Percentiles rank a stretch among this genome's conserved stretches.
These are phyloP conservation scores for Clavariopsis aquatica DNA, from an alignment of 495 filamentous ascomycete genomes.

Conservation along the genomic window DNA sequence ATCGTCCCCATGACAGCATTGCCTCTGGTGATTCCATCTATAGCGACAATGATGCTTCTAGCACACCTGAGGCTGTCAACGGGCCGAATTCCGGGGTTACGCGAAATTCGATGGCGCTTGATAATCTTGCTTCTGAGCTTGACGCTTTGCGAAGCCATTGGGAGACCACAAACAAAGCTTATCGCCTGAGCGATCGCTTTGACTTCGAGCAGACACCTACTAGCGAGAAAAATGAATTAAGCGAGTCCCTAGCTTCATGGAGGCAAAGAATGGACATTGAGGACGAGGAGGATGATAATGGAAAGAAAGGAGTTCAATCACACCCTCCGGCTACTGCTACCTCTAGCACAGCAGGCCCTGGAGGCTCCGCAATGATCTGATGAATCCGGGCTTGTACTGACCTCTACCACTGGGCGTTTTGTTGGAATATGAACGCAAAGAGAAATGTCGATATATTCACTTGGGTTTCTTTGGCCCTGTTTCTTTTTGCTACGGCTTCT, in stretches of 20 bases:
- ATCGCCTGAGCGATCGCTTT: constrained; percentile 80
- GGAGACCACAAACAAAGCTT: constrained; percentile 94
- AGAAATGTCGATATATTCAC: neutral
- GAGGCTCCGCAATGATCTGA: constrained; percentile 34
- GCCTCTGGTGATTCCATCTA: constrained; percentile 37
- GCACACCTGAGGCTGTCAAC: constrained; percentile 26
- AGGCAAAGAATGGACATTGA: constrained; percentile 39
- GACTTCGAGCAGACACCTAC: constrained; percentile 74
- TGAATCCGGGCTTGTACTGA: neutral
- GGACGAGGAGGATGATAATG: constrained; percentile 30
- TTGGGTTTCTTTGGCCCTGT: too few relatives aligned
- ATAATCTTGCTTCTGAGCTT: constrained; percentile 87
- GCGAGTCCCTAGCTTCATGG: constrained; percentile 40
- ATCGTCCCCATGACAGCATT: constrained; percentile 38
- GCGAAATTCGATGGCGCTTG: constrained; percentile 82
- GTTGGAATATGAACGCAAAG: neutral
- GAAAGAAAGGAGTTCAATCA: constrained; percentile 1
- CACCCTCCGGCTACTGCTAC: constrained; percentile 7
- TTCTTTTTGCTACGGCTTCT: neutral
- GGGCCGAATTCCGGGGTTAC: constrained; percentile 48
- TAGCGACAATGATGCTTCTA: constrained; percentile 31
- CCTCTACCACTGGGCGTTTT: constrained; percentile 1
- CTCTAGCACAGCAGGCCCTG: constrained; percentile 18
- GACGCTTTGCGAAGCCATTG: constrained; percentile 86
- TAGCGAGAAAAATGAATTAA: constrained; percentile 36